Conservation (phyloP, 139 green algal genomes). For the Desmodesmus armatus region DNA sequence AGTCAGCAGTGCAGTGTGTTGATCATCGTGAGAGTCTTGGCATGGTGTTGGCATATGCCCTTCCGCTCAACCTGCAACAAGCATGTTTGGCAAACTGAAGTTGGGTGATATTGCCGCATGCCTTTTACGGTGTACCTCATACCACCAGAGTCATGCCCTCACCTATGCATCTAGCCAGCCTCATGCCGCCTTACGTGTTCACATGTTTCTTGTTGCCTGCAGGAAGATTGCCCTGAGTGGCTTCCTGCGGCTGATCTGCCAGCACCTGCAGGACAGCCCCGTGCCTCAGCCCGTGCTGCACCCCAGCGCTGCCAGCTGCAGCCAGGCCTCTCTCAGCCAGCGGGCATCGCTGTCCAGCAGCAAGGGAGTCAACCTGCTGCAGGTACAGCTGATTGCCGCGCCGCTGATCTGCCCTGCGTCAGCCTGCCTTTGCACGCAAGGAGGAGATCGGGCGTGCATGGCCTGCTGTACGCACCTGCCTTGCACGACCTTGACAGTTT, state of each 20-base stretch:
- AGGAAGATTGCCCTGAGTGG: slow-evolving; percentile 58
- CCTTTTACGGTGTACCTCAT: not conserved
- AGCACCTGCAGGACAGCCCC: slow-evolving; percentile 53
- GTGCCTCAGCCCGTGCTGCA: not conserved
- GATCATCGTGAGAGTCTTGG: too few relatives aligned
- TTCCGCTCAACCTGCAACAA: too few relatives aligned
- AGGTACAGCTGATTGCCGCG: too few relatives aligned
- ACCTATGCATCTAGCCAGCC: not conserved
- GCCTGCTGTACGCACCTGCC: too few relatives aligned
- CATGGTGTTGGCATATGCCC: too few relatives aligned
- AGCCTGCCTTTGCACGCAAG: too few relatives aligned
- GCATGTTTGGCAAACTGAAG: too few relatives aligned
- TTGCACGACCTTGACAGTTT: too few relatives aligned
- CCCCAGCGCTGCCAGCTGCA: slow-evolving; percentile 43
- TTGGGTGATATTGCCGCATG: too few relatives aligned
- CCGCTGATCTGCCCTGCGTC: too few relatives aligned
- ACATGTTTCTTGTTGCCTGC: not conserved
- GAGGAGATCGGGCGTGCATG: too few relatives aligned
- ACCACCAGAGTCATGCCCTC: not conserved
- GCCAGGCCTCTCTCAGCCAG: slow-evolving; percentile 60
- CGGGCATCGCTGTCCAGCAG: slow-evolving; percentile 52
- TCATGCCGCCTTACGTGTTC: not conserved
- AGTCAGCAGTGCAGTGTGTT: too few relatives aligned
- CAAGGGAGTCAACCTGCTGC: slow-evolving; percentile 47
- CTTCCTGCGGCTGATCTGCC: slow-evolving; percentile 58